Evolutionary conservation across 1,284 basidiomycete species (phyloP).

Genomic region (Ceratobasidium sp.): DNA sequence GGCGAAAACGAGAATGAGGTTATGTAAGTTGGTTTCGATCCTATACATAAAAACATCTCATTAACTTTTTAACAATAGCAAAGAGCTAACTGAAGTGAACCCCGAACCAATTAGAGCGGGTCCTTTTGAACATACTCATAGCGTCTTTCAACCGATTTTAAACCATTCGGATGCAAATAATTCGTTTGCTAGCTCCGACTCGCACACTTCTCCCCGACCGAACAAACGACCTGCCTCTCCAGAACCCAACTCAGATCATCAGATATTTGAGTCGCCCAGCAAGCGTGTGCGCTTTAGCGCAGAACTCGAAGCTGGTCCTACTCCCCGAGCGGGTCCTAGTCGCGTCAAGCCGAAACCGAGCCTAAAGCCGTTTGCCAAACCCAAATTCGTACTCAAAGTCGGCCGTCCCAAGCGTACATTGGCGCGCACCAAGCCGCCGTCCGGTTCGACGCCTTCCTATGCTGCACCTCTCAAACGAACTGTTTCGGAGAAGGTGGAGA

Average conservation of each 20-base stretch:
- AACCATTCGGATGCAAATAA: neutral
- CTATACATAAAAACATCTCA: neutral
- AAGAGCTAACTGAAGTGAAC: neutral
- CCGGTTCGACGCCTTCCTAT: slow-evolving; percentile 15
- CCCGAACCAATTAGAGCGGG: slow-evolving; percentile 8
- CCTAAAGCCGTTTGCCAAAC: slow-evolving; percentile 23
- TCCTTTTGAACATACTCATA: slow-evolving; percentile 17
- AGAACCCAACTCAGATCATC: neutral
- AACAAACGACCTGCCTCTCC: slow-evolving; percentile 36
- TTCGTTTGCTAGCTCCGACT: neutral
- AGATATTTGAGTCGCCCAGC: slow-evolving; percentile 24
- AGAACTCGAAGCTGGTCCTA: slow-evolving; percentile 37
- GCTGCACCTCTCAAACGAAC: slow-evolving; percentile 37
- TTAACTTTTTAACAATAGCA: neutral
- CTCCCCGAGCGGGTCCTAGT: slow-evolving; percentile 1
- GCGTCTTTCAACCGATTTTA: slow-evolving; percentile 3
- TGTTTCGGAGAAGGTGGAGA: slow-evolving; percentile 15
- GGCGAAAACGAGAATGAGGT: neutral
- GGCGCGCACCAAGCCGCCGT: neutral
- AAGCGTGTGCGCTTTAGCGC: slow-evolving; percentile 43
- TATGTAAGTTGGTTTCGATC: slow-evolving; percentile 1
- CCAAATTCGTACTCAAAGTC: slow-evolving; percentile 27
- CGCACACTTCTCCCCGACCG: slow-evolving; percentile 5
- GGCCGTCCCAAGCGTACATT: slow-evolving; percentile 28
- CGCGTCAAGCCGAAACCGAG: slow-evolving; percentile 30